phyloP scores from a whole-genome alignment of 2,329 filamentous ascomycete species.

The Colletotrichum lini region DNA sequence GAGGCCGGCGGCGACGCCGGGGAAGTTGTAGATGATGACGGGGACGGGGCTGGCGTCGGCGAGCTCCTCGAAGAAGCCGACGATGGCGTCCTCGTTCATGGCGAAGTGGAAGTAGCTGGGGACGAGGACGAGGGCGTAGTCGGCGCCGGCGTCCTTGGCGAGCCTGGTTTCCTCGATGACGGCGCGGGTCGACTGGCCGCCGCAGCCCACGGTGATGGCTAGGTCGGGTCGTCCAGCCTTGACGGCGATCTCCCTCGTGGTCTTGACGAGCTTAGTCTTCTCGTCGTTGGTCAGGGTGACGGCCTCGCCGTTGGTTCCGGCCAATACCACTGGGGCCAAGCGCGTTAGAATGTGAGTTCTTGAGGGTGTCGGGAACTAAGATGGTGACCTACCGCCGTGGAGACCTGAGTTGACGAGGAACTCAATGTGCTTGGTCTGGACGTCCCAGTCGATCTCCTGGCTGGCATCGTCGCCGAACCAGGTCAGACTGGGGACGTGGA shows the following conservation, averaged over 20 bases:
- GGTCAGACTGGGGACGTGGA: conserved; percentile 70
- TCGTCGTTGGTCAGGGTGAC: conserved; percentile 77
- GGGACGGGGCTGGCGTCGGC: conserved; percentile 73
- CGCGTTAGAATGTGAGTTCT: not conserved
- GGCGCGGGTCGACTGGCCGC: conserved; percentile 76
- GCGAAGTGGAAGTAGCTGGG: conserved; percentile 80
- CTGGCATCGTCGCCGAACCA: conserved; percentile 64
- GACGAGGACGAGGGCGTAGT: conserved; percentile 77
- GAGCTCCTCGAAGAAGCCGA: conserved; percentile 74
- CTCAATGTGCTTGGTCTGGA: conserved; percentile 67
- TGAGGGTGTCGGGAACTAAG: too few relatives aligned
- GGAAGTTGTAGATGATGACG: conserved; percentile 81
- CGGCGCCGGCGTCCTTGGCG: conserved; percentile 74
- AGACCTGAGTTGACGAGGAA: conserved; percentile 68
- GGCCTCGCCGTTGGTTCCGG: conserved; percentile 82
- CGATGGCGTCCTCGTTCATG: conserved; percentile 71
- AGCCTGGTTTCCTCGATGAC: conserved; percentile 75
- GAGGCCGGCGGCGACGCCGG: conserved; percentile 75
- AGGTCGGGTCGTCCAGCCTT: conserved; percentile 69
- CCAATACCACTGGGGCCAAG: conserved; percentile 68
- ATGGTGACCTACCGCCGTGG: conserved; percentile 58
- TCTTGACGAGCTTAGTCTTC: conserved; percentile 71
- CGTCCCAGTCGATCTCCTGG: conserved; percentile 70
- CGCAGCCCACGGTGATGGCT: conserved; percentile 77
- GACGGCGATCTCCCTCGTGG: conserved; percentile 73